Conservation (phyloP, 345 rosid species). For the Ceriops zippeliana region DNA sequence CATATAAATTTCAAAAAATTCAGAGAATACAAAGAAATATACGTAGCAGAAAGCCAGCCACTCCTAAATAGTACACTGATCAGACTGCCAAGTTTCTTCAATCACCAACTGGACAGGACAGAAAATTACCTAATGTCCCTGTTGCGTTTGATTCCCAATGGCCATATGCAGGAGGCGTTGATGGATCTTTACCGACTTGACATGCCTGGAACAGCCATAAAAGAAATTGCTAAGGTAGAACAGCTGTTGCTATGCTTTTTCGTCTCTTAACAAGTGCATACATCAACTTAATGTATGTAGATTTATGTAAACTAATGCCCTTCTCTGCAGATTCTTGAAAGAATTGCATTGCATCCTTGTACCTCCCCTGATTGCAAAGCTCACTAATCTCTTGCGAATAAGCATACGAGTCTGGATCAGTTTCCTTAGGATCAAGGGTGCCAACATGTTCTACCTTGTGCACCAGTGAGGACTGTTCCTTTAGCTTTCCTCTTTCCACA, state of each 20-base stretch:
- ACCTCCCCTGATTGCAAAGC: conserved; percentile 59
- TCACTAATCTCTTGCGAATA: conserved; percentile 59
- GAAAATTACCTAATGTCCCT: neutral
- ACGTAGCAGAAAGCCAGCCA: neutral
- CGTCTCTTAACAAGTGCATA: conserved; percentile 51
- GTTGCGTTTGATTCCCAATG: neutral
- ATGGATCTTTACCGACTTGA: neutral
- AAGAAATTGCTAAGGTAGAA: neutral
- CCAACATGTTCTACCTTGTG: conserved; percentile 17
- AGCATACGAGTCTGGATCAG: conserved; percentile 35
- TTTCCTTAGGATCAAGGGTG: conserved; percentile 28
- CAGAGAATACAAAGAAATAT: neutral
- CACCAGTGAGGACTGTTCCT: conserved; percentile 29
- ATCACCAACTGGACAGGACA: no score
- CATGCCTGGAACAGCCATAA: neutral
- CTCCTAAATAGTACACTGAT: no score
- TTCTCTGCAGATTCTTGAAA: conserved; percentile 38
- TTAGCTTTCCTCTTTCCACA: conserved; percentile 36
- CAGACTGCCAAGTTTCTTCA: no score
- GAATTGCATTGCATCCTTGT: conserved; percentile 47
- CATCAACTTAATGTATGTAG: conserved; percentile 47
- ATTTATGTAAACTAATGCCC: conserved; percentile 36
- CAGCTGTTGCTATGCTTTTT: conserved; percentile 42
- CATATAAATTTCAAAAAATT: neutral
- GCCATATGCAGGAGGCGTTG: neutral